Base-by-base conservation (phyloP, 208 protist species). In the Kentomonas sorsogonicus region DNA sequence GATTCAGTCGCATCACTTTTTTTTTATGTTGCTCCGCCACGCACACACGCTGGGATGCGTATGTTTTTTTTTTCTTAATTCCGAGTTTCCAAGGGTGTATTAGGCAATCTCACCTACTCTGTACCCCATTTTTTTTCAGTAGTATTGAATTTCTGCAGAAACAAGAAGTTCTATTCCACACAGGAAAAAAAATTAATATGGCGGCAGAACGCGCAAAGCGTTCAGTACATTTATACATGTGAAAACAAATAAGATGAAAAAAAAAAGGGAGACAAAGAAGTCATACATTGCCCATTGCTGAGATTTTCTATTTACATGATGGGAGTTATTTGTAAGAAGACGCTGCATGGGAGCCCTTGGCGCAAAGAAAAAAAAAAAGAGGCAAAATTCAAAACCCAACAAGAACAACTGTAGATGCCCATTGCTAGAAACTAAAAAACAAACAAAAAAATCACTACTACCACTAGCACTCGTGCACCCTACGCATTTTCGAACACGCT, bases 401-500 rank as follows among this genome's bases (percentile, higher is more conserved):
- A 64, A 29, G 33, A 20, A 29, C 39, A 52, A n/a, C 57, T 27
- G 26, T 25, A 23, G 16, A 26, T 31, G 4, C 26, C 33, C 47
- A 31, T 60, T 27, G 22, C 34, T 31, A 31, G 29, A 65, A 52
- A 7, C 6, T 7, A 30, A 31, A 36, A 31, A 46, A 44, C 34
- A 66, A 33, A 54, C 53, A 50, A 50, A 30, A 46, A 41, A 45
- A 38, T 26, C 6, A 59, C 9, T 3, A 53, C 23, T 31, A 0
- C 0, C 15, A 50, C 39, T 13, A 34, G 16, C 23, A 18, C 5
- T 20, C 6, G n/a, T 15, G 11, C 26, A 33, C 22, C 7, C 11
- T 58, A 72, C 20, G 43, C 39, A 16, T 53, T 48, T 43, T 79
- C 79, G 48, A 90, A 81, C 1, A 90, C 52, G 64, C 66, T 76